These are phyloP conservation scores for Cryptomeria japonica DNA, from an alignment of 75 land plant genomes.

Conservation along the genomic window DNA sequence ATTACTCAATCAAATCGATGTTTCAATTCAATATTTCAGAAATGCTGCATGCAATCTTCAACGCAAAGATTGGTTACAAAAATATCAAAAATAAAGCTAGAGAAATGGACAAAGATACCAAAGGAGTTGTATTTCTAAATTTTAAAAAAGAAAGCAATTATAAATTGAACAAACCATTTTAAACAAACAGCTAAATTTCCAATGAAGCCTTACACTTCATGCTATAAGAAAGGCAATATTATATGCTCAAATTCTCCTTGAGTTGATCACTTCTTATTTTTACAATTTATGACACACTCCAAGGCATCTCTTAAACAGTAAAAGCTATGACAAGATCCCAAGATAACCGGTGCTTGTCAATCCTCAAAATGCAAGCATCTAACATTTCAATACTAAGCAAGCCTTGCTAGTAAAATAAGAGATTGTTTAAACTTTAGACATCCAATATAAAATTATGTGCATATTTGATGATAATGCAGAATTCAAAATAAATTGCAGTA, in stretches of 20 bases:
- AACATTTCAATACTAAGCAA: no score
- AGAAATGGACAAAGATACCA: not conserved
- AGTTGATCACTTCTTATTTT: not conserved
- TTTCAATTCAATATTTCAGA: not conserved
- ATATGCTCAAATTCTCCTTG: not conserved
- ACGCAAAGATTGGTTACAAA: not conserved
- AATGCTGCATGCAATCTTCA: not conserved
- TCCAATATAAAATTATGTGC: no score
- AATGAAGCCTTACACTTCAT: not conserved
- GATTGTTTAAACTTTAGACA: no score
- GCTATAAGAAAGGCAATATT: not conserved
- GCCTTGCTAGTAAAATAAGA: no score
- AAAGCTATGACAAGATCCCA: not conserved
- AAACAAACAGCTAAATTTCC: not conserved
- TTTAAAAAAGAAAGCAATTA: not conserved
- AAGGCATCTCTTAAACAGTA: not conserved
- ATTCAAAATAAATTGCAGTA: no score
- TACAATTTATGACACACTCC: not conserved
- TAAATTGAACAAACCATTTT: not conserved
- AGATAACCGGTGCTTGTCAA: not conserved
- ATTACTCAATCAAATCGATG: not conserved
- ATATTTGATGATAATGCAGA: no score
- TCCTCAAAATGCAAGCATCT: not conserved
- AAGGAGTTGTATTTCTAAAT: not conserved
- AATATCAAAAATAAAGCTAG: not conserved